These are phyloP conservation scores for Rasamsonia emersonii DNA, from an alignment of 2,329 filamentous ascomycete genomes.

Conservation along the genomic window DNA sequence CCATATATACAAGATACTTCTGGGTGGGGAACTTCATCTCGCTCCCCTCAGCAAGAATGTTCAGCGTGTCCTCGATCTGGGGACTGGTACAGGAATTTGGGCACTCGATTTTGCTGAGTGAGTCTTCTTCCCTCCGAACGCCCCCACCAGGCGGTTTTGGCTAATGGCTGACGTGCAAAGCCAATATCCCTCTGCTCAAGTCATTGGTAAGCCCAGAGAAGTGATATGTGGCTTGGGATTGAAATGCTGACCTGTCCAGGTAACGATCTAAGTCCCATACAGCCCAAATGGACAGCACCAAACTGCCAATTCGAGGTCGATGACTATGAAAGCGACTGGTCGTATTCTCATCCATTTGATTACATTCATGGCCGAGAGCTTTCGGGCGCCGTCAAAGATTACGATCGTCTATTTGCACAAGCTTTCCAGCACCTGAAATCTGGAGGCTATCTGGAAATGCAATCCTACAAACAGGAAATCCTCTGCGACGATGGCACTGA, in stretches of 20 bases:
- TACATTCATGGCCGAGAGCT: slow-evolving; percentile 13
- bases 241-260: too few relatives aligned
- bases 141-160: neutral
- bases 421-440: neutral
- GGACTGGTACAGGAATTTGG: too few relatives aligned
- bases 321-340: neutral
- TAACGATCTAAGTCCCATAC: neutral
- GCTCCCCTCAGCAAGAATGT: slow-evolving; percentile 1
- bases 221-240: too few relatives aligned
- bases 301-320: slow-evolving; percentile 1
- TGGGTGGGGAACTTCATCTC: neutral
- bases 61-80: neutral
- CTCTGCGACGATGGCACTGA: neutral
- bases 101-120: slow-evolving; percentile 1
- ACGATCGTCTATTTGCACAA: neutral
- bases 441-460: neutral
- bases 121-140: too few relatives aligned
- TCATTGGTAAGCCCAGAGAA: neutral
- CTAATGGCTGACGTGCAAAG: neutral
- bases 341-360: neutral
- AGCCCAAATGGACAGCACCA: neutral
- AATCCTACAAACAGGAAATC: neutral
- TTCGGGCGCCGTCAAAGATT: neutral
- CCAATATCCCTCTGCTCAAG: neutral
- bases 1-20: neutral